Evolutionary conservation across 2,329 filamentous ascomycete genomes (phyloP).

Genomic region (Neophaeococcomyces mojaviensis): DNA sequence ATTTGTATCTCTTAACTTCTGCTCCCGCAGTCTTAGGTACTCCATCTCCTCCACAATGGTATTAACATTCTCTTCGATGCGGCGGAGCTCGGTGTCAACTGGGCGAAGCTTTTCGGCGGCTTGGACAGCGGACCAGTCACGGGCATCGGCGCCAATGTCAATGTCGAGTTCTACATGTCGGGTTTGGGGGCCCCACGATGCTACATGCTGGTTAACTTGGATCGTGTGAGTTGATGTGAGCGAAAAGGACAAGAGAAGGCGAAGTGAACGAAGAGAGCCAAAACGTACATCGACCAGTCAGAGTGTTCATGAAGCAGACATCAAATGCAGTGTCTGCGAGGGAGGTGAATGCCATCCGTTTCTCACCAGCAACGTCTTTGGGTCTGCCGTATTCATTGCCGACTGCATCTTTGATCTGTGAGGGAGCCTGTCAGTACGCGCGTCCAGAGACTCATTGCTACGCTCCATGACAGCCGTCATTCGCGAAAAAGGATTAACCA

Average conservation of each 20-base stretch:
- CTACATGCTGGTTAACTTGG: conserved; percentile 5
- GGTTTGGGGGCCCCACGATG: conserved; percentile 29
- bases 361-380: conserved; percentile 85
- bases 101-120: conserved; percentile 96
- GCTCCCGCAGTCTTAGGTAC: conserved; percentile 80
- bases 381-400: conserved; percentile 93
- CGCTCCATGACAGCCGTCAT: not conserved
- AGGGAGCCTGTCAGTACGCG: conserved; percentile 2
- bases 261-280: too few species aligned
- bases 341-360: conserved; percentile 87
- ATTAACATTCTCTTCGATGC: conserved; percentile 80
- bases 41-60: conserved; percentile 95
- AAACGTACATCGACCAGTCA: conserved; percentile 60
- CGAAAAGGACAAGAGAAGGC: not conserved
- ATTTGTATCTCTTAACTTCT: conserved; percentile 95
- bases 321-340: conserved; percentile 89
- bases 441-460: not conserved
- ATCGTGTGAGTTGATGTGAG: conserved; percentile 5
- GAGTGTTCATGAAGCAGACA: conserved; percentile 87
- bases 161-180: conserved; percentile 86
- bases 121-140: conserved; percentile 96
- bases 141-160: conserved; percentile 92
- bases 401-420: conserved; percentile 83
- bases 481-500: too few species aligned
- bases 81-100: conserved; percentile 85